Base-by-base conservation (phyloP, 2,329 filamentous ascomycete genomes). In the Orbilia javanica region DNA sequence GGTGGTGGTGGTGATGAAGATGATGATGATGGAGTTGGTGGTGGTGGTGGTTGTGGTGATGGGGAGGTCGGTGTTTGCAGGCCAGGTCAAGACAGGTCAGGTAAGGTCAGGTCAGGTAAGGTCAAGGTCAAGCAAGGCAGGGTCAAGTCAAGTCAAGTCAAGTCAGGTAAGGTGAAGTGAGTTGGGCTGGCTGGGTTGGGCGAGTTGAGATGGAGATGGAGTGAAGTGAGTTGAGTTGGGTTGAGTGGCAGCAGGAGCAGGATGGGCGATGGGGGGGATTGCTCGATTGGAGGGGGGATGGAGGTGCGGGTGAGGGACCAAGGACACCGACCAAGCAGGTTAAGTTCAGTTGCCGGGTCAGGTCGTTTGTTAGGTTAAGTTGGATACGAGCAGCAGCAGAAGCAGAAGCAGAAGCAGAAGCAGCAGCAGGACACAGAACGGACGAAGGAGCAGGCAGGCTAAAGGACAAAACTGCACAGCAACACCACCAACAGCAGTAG, bases 391-490 rank as follows among this genome's bases (percentile, higher is more conserved):
- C 2, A 52, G 36, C 8, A 31, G 29, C 42, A 15, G 27, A 39
- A 39, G 6, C n/a, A 57, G 44, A 20, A 55, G 44, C 31, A 42
- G 48, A n/a, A 42, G 39, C 13, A n/a, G 39, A 2, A 36, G 34
- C n/a, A 34, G 31, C 31, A 5, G n/a, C 42, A 46, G 18, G n/a
- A 46, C 42, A 46, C 4, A 4, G 8, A 18, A 11, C 1, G 50
- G 27, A 13, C 20, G 25, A 48, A 20, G 8, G 18, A 11, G 10
- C 52, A 44, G 66, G 50, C 52, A 44, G 66, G 50, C 52, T 66
- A 50, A 74, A 78, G 63, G 70, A 75, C 70, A 53, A 68, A 75
- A 53, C 70, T 68, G 50, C 64, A 50, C 25, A 53, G 25, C 39
- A 48, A 20, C 29, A 39, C 7, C 42, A 27, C 27, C n/a, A 44